Percentiles rank a stretch among this genome's conserved stretches.
These are phyloP conservation scores for Lolium rigidum DNA, from an alignment of 176 grass and related monocot genomes.

Conservation along the genomic window DNA sequence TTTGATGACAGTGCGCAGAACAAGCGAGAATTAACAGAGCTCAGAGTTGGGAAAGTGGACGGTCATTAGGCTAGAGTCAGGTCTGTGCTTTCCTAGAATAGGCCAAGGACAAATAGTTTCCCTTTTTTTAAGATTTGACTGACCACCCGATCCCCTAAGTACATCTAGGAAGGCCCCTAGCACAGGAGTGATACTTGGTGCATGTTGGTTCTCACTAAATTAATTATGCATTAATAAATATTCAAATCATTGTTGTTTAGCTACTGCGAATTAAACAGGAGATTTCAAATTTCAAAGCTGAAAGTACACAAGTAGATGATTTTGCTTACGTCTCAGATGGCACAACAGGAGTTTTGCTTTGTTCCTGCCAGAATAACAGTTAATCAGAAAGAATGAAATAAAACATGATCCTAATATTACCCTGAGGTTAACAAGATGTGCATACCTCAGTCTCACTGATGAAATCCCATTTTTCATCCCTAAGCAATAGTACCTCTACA, in stretches of 20 bases:
- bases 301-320: neutral
- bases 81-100: neutral
- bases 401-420: neutral
- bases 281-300: slow-evolving; percentile 28
- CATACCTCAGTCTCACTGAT: slow-evolving; percentile 56
- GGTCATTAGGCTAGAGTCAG: neutral
- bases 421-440: neutral
- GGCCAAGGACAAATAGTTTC: neutral
- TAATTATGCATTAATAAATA: slow-evolving; percentile 29
- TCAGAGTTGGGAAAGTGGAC: neutral
- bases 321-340: slow-evolving; percentile 51
- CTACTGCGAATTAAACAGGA: neutral
- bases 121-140: neutral
- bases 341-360: slow-evolving; percentile 42
- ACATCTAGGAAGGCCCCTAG: neutral
- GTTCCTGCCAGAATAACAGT: slow-evolving; percentile 46
- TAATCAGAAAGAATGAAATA: slow-evolving; percentile 29
- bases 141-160: neutral
- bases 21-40: slow-evolving; percentile 1
- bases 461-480: slow-evolving; percentile 81
- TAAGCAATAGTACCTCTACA: slow-evolving; percentile 72
- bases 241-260: slow-evolving; percentile 23
- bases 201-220: neutral
- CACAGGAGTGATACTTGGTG: slow-evolving; percentile 5
- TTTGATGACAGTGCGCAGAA: neutral